phyloP scores from a whole-genome alignment of 2,329 filamentous ascomycete species.

The Clarireedia paspali region DNA sequence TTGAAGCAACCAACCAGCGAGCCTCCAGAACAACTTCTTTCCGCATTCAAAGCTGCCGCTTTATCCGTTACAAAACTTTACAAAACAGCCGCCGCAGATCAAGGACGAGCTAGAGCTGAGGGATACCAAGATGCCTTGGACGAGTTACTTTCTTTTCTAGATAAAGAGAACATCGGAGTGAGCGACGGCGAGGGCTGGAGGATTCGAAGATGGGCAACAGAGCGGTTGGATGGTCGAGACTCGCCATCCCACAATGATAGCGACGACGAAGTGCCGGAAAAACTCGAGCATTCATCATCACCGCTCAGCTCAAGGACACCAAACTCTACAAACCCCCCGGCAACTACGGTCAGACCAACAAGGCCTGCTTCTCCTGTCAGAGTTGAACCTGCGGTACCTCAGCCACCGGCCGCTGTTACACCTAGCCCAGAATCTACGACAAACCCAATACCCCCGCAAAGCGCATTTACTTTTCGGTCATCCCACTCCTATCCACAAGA shows the following conservation, averaged over 20 bases:
- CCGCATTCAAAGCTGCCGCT: slow-evolving; percentile 79
- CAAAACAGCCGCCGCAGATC: slow-evolving; percentile 76
- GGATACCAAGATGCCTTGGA: slow-evolving; percentile 94
- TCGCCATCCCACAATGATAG: slow-evolving; percentile 50
- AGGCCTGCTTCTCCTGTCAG: slow-evolving; percentile 31
- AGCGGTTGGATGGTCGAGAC: slow-evolving; percentile 59
- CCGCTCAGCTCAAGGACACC: slow-evolving; percentile 47
- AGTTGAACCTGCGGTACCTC: slow-evolving; percentile 32
- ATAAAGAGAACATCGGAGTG: slow-evolving; percentile 71
- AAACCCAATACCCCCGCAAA: slow-evolving; percentile 44
- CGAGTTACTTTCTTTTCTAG: slow-evolving; percentile 77
- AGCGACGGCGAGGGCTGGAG: slow-evolving; percentile 68
- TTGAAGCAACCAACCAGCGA: slow-evolving; percentile 35
- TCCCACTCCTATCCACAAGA: slow-evolving; percentile 49
- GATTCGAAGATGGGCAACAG: slow-evolving; percentile 57
- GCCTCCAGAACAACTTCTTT: slow-evolving; percentile 61
- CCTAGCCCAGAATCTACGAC: slow-evolving; percentile 13
- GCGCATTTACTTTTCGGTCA: slow-evolving; percentile 64
- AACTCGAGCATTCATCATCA: slow-evolving; percentile 51
- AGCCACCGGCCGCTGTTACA: slow-evolving; percentile 8
- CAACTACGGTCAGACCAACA: slow-evolving; percentile 18
- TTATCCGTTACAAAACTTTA: slow-evolving; percentile 94
- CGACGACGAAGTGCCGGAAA: slow-evolving; percentile 58
- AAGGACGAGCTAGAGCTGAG: slow-evolving; percentile 65
- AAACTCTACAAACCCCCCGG: slow-evolving; percentile 32